These are phyloP conservation scores for Dactylellina sp. DNA, from an alignment of 2,329 filamentous ascomycete species.

Conservation along the genomic window DNA sequence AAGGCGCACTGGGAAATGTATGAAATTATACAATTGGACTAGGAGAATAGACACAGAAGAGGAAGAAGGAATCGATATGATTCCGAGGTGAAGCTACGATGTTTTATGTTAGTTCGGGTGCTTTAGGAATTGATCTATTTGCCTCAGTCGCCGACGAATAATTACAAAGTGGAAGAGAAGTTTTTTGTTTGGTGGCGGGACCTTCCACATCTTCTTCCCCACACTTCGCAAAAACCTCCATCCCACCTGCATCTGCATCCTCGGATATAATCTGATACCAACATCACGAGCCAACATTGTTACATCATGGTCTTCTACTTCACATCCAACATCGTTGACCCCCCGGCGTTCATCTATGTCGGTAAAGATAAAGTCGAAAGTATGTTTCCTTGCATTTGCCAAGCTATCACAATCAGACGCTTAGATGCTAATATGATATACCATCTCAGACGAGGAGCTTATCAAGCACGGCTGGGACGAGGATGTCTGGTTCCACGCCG, in stretches of 20 bases:
- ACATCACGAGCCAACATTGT: conserved; percentile 3
- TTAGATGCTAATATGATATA: neutral
- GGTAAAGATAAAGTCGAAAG: conserved; percentile 99
- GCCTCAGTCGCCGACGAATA: neutral
- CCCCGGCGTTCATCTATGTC: conserved; percentile 89
- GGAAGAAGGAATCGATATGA: too few species aligned
- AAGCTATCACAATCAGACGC: neutral
- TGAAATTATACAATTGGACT: conserved; percentile 1
- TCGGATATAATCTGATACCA: neutral
- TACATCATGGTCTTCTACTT: conserved; percentile 91
- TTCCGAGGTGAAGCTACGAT: too few species aligned
- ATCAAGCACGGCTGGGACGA: conserved; percentile 95
- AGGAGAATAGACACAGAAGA: neutral
- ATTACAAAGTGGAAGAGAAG: neutral
- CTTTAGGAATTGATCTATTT: neutral
- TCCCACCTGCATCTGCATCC: neutral
- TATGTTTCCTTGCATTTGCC: conserved; percentile 66
- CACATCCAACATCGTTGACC: conserved; percentile 83
- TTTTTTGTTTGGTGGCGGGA: neutral
- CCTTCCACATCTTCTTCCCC: conserved; percentile 4
- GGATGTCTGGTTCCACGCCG: conserved; percentile 98
- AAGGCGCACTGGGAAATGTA: neutral
- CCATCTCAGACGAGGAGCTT: conserved; percentile 84
- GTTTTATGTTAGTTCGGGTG: too few species aligned
- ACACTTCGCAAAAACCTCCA: neutral